phyloP scores from a whole-genome alignment of 352 stramenopile genomes.

The Lagenidium giganteum region DNA sequence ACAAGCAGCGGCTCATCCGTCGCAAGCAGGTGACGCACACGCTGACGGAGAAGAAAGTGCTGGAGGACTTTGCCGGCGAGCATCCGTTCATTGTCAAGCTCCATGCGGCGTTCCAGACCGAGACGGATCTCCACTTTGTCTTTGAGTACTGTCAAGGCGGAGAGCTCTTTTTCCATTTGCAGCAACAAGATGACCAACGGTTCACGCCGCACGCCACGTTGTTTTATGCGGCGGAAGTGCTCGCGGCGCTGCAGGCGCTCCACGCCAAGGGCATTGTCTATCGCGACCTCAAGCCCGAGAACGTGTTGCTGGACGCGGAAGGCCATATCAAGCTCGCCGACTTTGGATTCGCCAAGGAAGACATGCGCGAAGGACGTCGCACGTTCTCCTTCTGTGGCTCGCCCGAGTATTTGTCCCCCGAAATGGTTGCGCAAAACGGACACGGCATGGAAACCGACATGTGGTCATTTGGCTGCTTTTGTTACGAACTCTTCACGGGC shows the following conservation, averaged over 20 bases:
- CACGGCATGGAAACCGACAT: slow-evolving; percentile 80
- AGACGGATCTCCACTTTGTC: slow-evolving; percentile 76
- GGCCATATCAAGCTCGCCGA: slow-evolving; percentile 80
- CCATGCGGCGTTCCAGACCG: slow-evolving; percentile 68
- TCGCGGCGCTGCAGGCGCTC: slow-evolving; percentile 43
- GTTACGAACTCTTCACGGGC: slow-evolving; percentile 74
- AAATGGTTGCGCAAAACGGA: slow-evolving; percentile 73
- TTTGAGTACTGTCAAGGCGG: slow-evolving; percentile 82
- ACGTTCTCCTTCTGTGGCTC: slow-evolving; percentile 84
- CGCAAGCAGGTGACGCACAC: slow-evolving; percentile 80
- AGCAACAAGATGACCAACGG: slow-evolving; percentile 66
- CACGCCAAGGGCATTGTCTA: slow-evolving; percentile 45
- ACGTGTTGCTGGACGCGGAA: slow-evolving; percentile 66
- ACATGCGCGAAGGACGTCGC: slow-evolving; percentile 43
- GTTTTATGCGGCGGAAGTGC: slow-evolving; percentile 81
- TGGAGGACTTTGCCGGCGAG: slow-evolving; percentile 40
- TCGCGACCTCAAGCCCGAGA: slow-evolving; percentile 76
- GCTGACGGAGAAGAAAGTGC: slow-evolving; percentile 72
- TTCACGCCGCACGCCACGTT: slow-evolving; percentile 54
- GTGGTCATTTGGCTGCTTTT: slow-evolving; percentile 86
- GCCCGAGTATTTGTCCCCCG: slow-evolving; percentile 80
- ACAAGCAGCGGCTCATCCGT: slow-evolving; percentile 68
- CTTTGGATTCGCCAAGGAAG: slow-evolving; percentile 80
- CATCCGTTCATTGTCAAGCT: slow-evolving; percentile 81
- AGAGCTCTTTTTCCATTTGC: slow-evolving; percentile 83